A percentile compares a stretch with the other conserved stretches of the same genome.
These are phyloP conservation scores for Xerocomus nothofagi DNA, from an alignment of 1,284 basidiomycete species.

Conservation along the genomic window DNA sequence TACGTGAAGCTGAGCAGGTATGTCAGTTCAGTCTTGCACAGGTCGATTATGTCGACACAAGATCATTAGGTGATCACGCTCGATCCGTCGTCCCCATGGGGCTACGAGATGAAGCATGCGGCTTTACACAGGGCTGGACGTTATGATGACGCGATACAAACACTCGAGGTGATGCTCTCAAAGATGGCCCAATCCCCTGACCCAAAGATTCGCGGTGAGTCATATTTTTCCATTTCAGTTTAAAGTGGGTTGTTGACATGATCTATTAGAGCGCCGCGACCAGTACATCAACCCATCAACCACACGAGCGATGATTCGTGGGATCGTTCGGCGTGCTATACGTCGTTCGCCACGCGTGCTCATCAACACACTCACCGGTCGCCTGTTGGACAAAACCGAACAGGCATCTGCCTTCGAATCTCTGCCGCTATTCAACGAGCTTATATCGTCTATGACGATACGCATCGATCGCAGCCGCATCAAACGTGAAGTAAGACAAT, in stretches of 20 bases:
- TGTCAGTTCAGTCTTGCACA: not conserved
- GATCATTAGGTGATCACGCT: not conserved
- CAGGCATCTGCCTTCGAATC: not conserved
- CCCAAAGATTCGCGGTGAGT: not conserved
- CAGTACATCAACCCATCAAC: not conserved
- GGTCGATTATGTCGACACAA: not conserved
- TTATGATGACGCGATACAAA: not conserved
- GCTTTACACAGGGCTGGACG: not conserved
- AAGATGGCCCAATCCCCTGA: not conserved
- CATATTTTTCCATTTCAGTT: not conserved
- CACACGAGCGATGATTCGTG: not conserved
- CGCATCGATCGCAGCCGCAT: not conserved
- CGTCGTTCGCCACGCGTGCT: constrained; percentile 3
- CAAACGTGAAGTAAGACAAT: not conserved
- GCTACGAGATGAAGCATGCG: not conserved
- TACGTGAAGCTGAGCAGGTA: not conserved
- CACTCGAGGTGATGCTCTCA: not conserved
- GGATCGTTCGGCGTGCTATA: not conserved
- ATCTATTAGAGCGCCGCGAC: not conserved
- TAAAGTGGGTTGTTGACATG: not conserved
- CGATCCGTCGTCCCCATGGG: not conserved
- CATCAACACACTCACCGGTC: not conserved
- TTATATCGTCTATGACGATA: not conserved
- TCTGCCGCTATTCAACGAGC: not conserved
- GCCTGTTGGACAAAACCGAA: not conserved